phyloP scores from a whole-genome alignment of 2,329 filamentous ascomycete genomes.

The Biscogniauxia sp. region DNA sequence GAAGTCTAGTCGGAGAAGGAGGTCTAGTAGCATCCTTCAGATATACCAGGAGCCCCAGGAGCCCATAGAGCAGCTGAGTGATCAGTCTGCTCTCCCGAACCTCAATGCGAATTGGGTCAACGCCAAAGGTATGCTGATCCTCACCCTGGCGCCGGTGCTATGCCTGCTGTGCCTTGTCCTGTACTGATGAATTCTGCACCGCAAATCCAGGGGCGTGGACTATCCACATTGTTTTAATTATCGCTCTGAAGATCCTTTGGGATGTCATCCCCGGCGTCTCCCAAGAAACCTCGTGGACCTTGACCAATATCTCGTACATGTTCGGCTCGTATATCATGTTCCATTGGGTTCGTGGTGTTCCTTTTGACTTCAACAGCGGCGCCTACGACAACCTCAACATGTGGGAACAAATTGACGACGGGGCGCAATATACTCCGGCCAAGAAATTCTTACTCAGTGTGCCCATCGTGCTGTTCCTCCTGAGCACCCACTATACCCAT shows the following conservation, averaged over 20 bases:
- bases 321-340: conserved; percentile 99
- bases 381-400: conserved; percentile 99
- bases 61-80: conserved; percentile 95
- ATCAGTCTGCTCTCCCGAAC: conserved; percentile 92
- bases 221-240: conserved; percentile 92
- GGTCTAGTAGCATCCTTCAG: conserved; percentile 88
- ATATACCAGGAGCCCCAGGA: conserved; percentile 97
- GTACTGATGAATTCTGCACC: conserved; percentile 13
- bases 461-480: conserved; percentile 87
- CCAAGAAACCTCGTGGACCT: conserved; percentile 97
- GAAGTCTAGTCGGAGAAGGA: conserved; percentile 75
- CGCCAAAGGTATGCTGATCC: conserved; percentile 75
- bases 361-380: conserved; percentile 97
- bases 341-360: conserved; percentile 95
- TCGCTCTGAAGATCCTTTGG: conserved; percentile 91
- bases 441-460: conserved; percentile 98
- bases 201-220: conserved; percentile 79
- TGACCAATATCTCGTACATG: conserved; percentile 99
- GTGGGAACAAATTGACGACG: conserved; percentile 99
- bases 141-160: background rate
- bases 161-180: background rate
- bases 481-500: conserved; percentile 98
- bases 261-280: conserved; percentile 95
- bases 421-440: conserved; percentile 95
- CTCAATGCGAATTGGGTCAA: conserved; percentile 99